Percentiles rank a stretch among this genome's conserved stretches.
Conservation (phyloP, 352 stramenopile genomes). For the Phytopythium chamaehyphon region DNA sequence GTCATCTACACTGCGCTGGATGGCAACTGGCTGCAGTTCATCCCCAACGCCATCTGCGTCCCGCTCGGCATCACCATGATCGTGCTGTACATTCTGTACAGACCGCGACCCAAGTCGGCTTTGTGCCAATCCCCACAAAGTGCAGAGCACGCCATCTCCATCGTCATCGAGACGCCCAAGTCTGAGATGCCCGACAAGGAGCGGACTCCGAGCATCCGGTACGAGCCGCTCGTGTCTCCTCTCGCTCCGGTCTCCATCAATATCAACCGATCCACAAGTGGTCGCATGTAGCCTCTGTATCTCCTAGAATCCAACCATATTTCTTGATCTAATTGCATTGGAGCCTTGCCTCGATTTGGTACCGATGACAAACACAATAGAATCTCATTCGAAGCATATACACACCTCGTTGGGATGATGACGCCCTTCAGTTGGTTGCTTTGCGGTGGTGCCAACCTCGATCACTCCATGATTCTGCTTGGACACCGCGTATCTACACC, state of each 20-base stretch:
- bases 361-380: too few species aligned
- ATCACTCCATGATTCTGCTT: too few species aligned
- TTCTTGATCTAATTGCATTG: too few species aligned
- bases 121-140: conserved; percentile 1
- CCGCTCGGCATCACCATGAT: conserved; percentile 13
- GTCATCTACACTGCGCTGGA: conserved; percentile 32
- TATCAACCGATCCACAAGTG: too few species aligned
- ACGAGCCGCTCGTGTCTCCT: conserved; percentile 22
- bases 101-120: background rate
- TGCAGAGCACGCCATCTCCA: conserved; percentile 16
- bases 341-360: too few species aligned
- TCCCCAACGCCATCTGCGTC: conserved; percentile 19
- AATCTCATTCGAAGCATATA: too few species aligned
- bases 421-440: too few species aligned
- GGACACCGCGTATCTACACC: too few species aligned
- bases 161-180: conserved; percentile 22
- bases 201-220: conserved; percentile 14
- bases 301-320: too few species aligned
- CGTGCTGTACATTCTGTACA: conserved; percentile 19
- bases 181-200: conserved; percentile 17
- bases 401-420: too few species aligned
- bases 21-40: conserved; percentile 23
- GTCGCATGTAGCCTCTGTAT: too few species aligned
- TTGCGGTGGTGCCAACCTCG: too few species aligned
- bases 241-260: conserved; percentile 10